Evolutionary conservation across 805 yeast species (phyloP), one percentile per base, ranked within the genome.

Genomic region (Ogataea ramenticola): DNA sequence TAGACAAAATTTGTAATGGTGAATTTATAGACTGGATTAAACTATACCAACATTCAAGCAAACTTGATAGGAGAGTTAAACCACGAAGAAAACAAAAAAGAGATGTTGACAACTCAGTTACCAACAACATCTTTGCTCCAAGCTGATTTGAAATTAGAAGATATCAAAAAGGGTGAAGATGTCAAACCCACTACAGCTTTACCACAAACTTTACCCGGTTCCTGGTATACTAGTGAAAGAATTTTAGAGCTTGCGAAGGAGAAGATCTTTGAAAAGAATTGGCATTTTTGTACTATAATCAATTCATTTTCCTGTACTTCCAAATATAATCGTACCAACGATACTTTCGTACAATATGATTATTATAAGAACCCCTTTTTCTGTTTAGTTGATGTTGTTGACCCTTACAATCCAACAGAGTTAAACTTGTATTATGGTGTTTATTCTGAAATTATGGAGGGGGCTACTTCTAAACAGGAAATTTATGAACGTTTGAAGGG

Each of bases 211-310:
- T 51, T 56, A 15, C 61, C 61, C 34, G 48, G 54, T 15, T 46
- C 51, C 17, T 55, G 60, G 58, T 57, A 56, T 49, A 54, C 61
- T 39, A 53, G 58, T 40, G 61, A 58, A 39, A 44, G 39, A 16
- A 50, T 58, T 24, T 31, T 58, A 6, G 47, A 51, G 22, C 43
- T 49, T 19, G 53, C 57, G 9, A 49, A 43, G 36, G 48, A 50
- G 15, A 45, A 51, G 30, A 49, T 58, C 30, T 58, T 51, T 35
- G 50, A 56, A 45, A 50, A 55, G 27, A 62, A 62, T 19, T 60
- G 64, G 64, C 59, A 54, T 41, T 58, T 57, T 40, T 46, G 56
- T 9, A 34, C 50, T 17, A 42, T 51, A 10, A 42, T 58, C 21
- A 50, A 48, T 38, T 49, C 56, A 3, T 57, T 56, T 29, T 39